Evolutionary conservation across 2,329 filamentous ascomycete genomes (phyloP).

Genomic region (Moelleriella libera): DNA sequence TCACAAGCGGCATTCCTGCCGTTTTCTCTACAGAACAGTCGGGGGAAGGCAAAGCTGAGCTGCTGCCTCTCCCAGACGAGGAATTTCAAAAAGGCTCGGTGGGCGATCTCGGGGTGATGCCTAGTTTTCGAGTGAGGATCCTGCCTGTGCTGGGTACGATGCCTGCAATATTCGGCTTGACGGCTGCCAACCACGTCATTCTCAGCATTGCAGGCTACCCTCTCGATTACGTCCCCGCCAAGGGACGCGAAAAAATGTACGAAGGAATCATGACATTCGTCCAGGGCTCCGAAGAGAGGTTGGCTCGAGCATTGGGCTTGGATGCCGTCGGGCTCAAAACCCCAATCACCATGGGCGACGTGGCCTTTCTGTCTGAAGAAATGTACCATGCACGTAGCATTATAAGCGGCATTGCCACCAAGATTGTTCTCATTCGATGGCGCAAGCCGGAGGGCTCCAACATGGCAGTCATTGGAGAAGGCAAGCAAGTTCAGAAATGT

Average conservation of each 20-base stretch:
- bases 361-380: constrained; percentile 82
- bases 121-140: constrained; percentile 90
- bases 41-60: constrained; percentile 77
- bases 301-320: constrained; percentile 34
- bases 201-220: constrained; percentile 72
- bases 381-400: constrained; percentile 73
- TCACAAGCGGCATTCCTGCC: constrained; percentile 75
- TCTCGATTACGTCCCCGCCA: constrained; percentile 66
- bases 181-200: constrained; percentile 85
- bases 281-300: constrained; percentile 65
- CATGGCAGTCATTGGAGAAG: constrained; percentile 44
- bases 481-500: constrained; percentile 61
- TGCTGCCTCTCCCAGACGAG: constrained; percentile 75
- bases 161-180: constrained; percentile 91
- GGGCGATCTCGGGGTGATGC: constrained; percentile 73
- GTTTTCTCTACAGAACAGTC: constrained; percentile 88
- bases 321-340: constrained; percentile 56
- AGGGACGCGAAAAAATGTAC: constrained; percentile 83
- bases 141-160: constrained; percentile 90
- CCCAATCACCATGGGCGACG: constrained; percentile 64
- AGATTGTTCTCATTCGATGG: constrained; percentile 74
- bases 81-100: constrained; percentile 80
- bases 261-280: constrained; percentile 65
- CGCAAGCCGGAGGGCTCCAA: constrained; percentile 46
- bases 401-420: constrained; percentile 67